phyloP scores from a whole-genome alignment of 805 yeast species.

The Cephaloascus fragrans region DNA sequence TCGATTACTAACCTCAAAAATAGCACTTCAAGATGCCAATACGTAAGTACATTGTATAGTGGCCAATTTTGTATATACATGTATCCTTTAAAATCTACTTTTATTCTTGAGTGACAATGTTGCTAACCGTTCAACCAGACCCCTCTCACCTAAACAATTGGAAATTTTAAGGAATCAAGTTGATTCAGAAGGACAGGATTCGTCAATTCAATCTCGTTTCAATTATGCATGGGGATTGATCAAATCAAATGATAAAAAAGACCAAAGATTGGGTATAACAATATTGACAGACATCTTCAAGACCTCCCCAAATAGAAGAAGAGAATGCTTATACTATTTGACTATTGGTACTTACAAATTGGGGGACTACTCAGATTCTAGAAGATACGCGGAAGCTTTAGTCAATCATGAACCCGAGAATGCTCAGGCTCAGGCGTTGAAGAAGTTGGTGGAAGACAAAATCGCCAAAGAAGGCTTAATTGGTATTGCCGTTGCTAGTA shows the following conservation, averaged over 20 bases:
- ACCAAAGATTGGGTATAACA: constrained; percentile 73
- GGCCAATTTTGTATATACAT: background rate
- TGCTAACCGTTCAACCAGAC: constrained; percentile 21
- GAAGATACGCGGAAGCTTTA: constrained; percentile 74
- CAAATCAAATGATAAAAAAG: constrained; percentile 50
- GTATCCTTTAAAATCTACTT: no score
- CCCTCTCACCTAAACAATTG: constrained; percentile 67
- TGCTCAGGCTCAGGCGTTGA: constrained; percentile 62
- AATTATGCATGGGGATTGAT: constrained; percentile 96
- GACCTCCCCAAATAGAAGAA: constrained; percentile 70
- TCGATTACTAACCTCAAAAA: background rate
- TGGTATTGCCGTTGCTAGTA: constrained; percentile 83
- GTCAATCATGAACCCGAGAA: constrained; percentile 78
- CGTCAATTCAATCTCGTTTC: constrained; percentile 76
- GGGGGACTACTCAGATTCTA: constrained; percentile 80
- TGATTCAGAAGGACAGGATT: constrained; percentile 68
- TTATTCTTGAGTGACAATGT: background rate
- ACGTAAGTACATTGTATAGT: constrained; percentile 9
- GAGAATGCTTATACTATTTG: constrained; percentile 84
- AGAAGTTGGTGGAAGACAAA: constrained; percentile 71
- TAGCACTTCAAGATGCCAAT: constrained; percentile 17
- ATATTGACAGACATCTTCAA: constrained; percentile 62
- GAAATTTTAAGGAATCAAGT: constrained; percentile 70
- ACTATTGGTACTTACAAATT: constrained; percentile 82
- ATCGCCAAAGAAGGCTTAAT: constrained; percentile 81